Base-by-base conservation (phyloP, 805 yeast genomes). In the Aciculoconidium aculeatum region DNA sequence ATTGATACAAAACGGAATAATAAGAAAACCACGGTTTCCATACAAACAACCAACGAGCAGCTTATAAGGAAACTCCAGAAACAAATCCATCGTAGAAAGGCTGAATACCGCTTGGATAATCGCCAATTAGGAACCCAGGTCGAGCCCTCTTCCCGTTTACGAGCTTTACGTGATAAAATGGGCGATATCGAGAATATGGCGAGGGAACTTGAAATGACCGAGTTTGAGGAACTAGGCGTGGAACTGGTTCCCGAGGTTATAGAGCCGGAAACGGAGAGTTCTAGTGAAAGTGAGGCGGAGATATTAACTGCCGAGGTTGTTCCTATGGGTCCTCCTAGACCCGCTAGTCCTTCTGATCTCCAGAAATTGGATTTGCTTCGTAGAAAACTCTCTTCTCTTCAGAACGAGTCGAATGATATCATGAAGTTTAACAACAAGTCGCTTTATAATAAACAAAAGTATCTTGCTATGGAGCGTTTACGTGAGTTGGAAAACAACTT, bases 161-260 rank as follows among this genome's bases (percentile, higher is more conserved):
- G 92, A 36, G 78, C 75, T 24, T 64, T 88, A 43, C 67, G 95
- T 32, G 84, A 80, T 44, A 72, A 80, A 49, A 86, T 86, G 95
- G 94, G 83, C 35, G 79, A 75, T 39, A 67, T 88, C 30, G 95
- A 84, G 49, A 71, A 73, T 27, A 83, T 84, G 61, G 96, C 96
- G 0, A 63, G 94, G 36, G 83, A 81, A 45, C 65, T 90, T 35
- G 96, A 90, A 51, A 79, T 76, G 72, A 80, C 83, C 12, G 92
- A 86, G 41, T 87, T 85, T 45, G 79, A 72, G 28, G n/a, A n/a
- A n/a, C n/a, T n/a, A n/a, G n/a, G n/a, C n/a, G n/a, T n/a, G n/a
- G n/a, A n/a, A n/a, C n/a, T n/a, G n/a, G n/a, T n/a, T n/a, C n/a
- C 39, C 6, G 28, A 33, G n/a, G 9, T 27, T 5, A n/a, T 24